Evolutionary conservation across 352 stramenopile genomes (phyloP), one percentile per base, ranked within the genome.

Genomic region (Globisporangium paroecandrum): DNA sequence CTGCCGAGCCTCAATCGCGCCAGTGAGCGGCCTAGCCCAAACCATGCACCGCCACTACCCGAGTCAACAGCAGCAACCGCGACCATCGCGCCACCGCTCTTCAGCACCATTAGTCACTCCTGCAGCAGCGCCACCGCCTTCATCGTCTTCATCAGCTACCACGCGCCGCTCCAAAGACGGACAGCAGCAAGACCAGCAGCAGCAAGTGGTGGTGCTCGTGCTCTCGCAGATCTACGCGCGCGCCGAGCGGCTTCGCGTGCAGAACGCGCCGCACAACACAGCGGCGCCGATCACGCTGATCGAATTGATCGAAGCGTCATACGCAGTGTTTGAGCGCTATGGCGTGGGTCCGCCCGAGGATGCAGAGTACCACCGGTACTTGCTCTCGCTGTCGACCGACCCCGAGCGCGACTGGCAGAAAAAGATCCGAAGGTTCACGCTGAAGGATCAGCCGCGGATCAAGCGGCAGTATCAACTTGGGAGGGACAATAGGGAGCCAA

Each of bases 261-360:
- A 58, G 46, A 53, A 43, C 1, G 55, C 2, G 13, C 56, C 29
- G 9, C 22, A 38, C 12, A 51, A 61, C 24, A 29, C 58, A 10
- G 43, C 63, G 18, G 41, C 70, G 3, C 62, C 77, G 8, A 61
- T 91, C 54, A 85, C 81, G 66, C 70, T 91, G 4, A 83, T 89
- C 41, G 83, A 90, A 55, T 70, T 91, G 20, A 83, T 90, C 32
- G 75, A 90, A 55, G 80, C 81, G 34, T 89, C 83, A 1, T 77
- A 74, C 36, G 65, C 57, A 0, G 76, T 91, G 15, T 86, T 91
- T 51, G 74, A 81, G 27, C 81, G 73, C 24, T 84, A 82, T 43
- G 66, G 72, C 4, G 81, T 89, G 36, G 59, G 51, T 0, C 24
- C 80, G 3, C 77, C 82, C 0, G 72, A 86, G 12, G 80, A 89